phyloP scores from a whole-genome alignment of 768 basidiomycete species.

The Mycena epipterygia region DNA sequence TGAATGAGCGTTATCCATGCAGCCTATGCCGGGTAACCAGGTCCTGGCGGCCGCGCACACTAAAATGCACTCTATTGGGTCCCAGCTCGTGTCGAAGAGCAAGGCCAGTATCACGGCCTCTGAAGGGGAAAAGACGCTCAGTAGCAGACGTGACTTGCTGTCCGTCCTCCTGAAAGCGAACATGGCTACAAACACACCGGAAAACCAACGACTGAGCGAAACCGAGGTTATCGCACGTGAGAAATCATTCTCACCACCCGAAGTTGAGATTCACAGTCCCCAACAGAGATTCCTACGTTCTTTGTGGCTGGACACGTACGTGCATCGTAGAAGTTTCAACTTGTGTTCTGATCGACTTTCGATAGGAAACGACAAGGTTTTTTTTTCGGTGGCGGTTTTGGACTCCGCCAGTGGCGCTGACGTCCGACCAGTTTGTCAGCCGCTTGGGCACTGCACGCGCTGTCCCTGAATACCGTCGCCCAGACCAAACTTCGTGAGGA shows the following conservation, averaged over 20 bases:
- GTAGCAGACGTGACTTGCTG: constrained; percentile 60
- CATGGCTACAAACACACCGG: constrained; percentile 60
- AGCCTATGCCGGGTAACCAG: background rate
- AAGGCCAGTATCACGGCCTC: constrained; percentile 46
- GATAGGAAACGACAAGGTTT: constrained; percentile 56
- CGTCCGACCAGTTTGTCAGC: background rate
- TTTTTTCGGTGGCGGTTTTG: background rate
- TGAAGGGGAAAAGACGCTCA: constrained; percentile 30
- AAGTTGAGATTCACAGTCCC: background rate
- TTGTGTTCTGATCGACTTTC: too few relatives aligned
- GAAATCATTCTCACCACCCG: background rate
- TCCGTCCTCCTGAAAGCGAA: constrained; percentile 65
- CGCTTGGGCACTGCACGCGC: background rate
- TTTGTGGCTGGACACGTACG: constrained; percentile 58
- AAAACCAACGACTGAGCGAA: constrained; percentile 52
- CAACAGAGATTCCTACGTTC: constrained; percentile 58
- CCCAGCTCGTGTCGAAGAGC: constrained; percentile 53
- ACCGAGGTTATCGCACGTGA: background rate
- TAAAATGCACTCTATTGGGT: constrained; percentile 55
- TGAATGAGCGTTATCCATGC: background rate
- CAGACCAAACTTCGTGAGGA: background rate
- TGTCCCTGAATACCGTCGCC: background rate
- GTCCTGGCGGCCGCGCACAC: background rate
- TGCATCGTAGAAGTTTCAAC: too few relatives aligned
- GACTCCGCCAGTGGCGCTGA: too few relatives aligned